A percentile compares a stretch with the other conserved stretches of the same genome.
Conservation (phyloP, 1,284 basidiomycete genomes). For the Malassezia pachydermatis region DNA sequence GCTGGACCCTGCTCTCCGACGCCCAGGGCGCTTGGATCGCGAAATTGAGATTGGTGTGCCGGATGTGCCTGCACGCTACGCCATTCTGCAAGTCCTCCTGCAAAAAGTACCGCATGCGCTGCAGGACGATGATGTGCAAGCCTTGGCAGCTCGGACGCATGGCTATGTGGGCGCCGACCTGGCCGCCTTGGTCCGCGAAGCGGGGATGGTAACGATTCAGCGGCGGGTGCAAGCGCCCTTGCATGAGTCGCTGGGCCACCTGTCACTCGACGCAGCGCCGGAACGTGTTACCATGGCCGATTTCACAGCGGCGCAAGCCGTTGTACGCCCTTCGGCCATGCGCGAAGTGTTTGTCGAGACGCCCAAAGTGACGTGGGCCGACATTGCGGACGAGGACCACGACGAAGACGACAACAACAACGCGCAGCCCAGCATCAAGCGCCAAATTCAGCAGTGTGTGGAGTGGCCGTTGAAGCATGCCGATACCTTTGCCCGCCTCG, state of each 20-base stretch:
- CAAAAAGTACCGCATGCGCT: constrained; percentile 68
- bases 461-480: constrained; percentile 89
- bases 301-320: constrained; percentile 62
- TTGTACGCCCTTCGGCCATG: constrained; percentile 83
- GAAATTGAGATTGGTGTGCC: constrained; percentile 97
- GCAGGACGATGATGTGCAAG: constrained; percentile 56
- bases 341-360: constrained; percentile 82
- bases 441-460: constrained; percentile 36
- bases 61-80: constrained; percentile 66
- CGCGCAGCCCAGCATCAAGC: constrained; percentile 23
- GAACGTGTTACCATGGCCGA: constrained; percentile 52
- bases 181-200: constrained; percentile 79
- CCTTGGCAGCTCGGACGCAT: constrained; percentile 70
- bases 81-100: constrained; percentile 74
- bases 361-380: constrained; percentile 69
- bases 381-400: constrained; percentile 54
- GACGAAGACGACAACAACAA: background rate
- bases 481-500: constrained; percentile 72
- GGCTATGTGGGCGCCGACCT: constrained; percentile 97
- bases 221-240: constrained; percentile 10
- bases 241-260: constrained; percentile 16
- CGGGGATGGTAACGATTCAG: constrained; percentile 63
- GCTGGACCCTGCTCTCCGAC: constrained; percentile 84
- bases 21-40: constrained; percentile 88
- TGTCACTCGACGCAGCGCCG: constrained; percentile 16